Base-by-base conservation (phyloP, 768 basidiomycete genomes). In the Baorangia bicolor region DNA sequence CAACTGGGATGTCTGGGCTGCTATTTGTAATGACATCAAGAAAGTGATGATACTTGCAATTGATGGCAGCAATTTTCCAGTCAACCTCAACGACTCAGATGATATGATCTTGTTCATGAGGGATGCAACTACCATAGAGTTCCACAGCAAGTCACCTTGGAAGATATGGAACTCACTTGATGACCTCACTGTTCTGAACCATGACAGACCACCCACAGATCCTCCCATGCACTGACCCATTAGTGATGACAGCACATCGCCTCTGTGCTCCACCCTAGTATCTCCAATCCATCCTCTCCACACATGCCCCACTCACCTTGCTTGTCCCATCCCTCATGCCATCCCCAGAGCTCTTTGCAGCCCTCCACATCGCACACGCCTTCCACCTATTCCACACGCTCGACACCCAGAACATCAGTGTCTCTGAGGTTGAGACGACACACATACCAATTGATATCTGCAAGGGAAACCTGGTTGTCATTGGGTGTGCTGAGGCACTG, bases 311-410 rank as follows among this genome's bases (percentile, higher is more conserved):
- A 0, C 65, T 94, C 42, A 73, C 73, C 3, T 71, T 94, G 34
- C 76, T 94, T 46, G 70, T 86, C 21, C 77, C 81, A 10, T 68
- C 77, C 11, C 62, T 58, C 16, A 23, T 55, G 6, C 64, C 65
- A 2, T 66, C 61, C 9, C 63, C 66, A n/a, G 77, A 79, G 30
- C 64, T 81, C 10, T 82, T 81, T 0, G 69, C 84, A 3, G 92
- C 89, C 3, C 66, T 79, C 12, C 78, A 92, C 13, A 72, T 94
- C 23, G 84, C 87, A 3, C 83, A 92, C 64, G 81, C 84, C 57
- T 73, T 94, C 18, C 72, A 82, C 31, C 63, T 82, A 0, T 92
- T 87, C 69, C 87, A 91, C 64, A 78, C 81, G 55, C 68, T 94
- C 21, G 91, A 93, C 57, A 68, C 82, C 0, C 79, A 83, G 45